Evolutionary conservation across 805 yeast species (phyloP).

Genomic region (Schizosaccharomyces osmophilus): DNA sequence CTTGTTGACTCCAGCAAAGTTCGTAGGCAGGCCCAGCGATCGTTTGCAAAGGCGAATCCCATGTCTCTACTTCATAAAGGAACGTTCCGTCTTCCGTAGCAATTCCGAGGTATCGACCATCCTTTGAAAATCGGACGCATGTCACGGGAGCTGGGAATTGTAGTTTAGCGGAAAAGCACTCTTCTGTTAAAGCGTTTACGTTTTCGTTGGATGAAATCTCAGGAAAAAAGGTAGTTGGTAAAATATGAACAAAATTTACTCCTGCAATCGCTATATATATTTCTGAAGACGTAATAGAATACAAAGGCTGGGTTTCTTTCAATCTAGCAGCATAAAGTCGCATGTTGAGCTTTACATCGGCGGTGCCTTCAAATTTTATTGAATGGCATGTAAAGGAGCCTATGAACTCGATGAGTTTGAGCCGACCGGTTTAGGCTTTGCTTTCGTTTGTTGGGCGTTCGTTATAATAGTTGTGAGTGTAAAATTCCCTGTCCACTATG

Average conservation of each 20-base stretch:
- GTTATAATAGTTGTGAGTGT: no score
- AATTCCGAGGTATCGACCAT: neutral
- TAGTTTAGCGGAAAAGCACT: neutral
- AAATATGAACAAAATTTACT: neutral
- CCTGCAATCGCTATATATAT: neutral
- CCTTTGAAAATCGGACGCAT: neutral
- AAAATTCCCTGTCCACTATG: no score
- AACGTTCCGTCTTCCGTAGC: neutral
- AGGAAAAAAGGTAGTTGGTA: neutral
- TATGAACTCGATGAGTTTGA: no score
- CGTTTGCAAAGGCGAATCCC: neutral
- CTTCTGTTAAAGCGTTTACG: neutral
- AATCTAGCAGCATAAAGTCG: neutral
- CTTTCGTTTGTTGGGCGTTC: no score
- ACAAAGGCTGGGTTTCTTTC: neutral
- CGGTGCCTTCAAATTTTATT: no score
- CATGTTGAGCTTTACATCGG: neutral
- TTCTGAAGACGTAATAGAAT: neutral
- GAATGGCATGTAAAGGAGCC: no score
- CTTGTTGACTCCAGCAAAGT: neutral
- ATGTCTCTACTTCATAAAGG: neutral
- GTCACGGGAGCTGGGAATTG: neutral
- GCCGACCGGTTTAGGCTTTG: no score
- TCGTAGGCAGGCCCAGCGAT: neutral
- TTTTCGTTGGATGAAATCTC: neutral